Base-by-base conservation (phyloP, 257 asterid genomes). In the Primulina eburnea region DNA sequence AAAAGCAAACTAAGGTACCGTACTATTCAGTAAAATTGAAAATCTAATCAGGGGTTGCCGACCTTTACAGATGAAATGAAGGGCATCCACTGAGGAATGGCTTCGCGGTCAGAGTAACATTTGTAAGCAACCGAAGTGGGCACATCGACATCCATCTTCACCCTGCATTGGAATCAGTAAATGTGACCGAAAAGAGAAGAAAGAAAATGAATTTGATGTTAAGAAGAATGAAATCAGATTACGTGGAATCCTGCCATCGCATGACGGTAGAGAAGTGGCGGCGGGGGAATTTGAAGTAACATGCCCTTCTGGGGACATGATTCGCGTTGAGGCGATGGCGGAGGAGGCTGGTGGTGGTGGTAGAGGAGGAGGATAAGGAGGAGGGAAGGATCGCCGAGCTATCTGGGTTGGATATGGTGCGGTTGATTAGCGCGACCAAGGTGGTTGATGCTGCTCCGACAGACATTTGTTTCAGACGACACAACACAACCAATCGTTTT, bases 171-270 rank as follows among this genome's bases (percentile, higher is more conserved):
- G 20, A 50, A 62, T 5, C 16, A 14, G 29, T 52, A 70, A 59
- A 34, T 12, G 52, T 18, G 43, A 73, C 47, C 11, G 4, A 53
- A 5, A 34, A 77, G 34, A 47, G 30, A 72, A 26, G 2, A 50
- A 34, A 53, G 7, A 34, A 37, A 8, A 11, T 38, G 3, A 29
- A 37, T 21, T 35, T 7, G 11, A 7, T 62, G 18, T 37, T 33
- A 17, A 32, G 61, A 32, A 28, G 29, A 18, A 24, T 0, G 29
- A 21, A 21, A 21, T 21, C 67, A 5, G 52, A 29, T 79, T 90
- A 90, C 98, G 87, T 88, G 96, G 92, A 86, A 75, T 90, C 96
- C 70, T 92, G 98, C 97, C 94, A 90, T 76, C 85, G 78, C 98
- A 90, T 92, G 73, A 82, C 80, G 30, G 92, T 83, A 50, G 85